phyloP scores from a whole-genome alignment of 1,284 basidiomycete genomes.

The Microbotryum intermedium region DNA sequence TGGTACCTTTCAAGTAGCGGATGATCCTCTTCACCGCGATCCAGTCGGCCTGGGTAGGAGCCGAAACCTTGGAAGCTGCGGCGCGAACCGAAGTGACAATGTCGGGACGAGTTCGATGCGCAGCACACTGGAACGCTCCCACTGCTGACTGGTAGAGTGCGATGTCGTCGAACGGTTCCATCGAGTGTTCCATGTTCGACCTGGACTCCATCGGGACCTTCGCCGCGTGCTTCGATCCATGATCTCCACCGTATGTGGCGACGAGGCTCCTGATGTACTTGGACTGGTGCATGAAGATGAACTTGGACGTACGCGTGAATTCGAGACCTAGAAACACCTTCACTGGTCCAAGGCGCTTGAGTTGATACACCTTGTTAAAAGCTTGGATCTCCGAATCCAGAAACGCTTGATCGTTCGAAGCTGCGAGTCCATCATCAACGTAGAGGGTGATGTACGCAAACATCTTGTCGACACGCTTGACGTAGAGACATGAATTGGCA shows the following conservation, averaged over 20 bases:
- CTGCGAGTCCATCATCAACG: slow-evolving; percentile 1
- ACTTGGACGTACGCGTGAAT: too few relatives aligned
- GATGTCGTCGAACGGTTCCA: too few relatives aligned
- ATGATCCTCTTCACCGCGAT: slow-evolving; percentile 2
- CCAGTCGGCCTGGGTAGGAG: background rate
- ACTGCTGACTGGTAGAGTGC: too few relatives aligned
- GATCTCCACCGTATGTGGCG: too few relatives aligned
- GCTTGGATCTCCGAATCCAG: background rate
- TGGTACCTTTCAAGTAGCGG: background rate
- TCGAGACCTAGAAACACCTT: too few relatives aligned
- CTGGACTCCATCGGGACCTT: too few relatives aligned
- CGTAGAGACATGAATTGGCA: background rate
- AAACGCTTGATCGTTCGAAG: background rate
- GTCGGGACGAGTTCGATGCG: too few relatives aligned
- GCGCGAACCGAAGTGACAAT: background rate
- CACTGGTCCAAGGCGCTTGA: too few relatives aligned
- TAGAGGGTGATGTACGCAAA: background rate
- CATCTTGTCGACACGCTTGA: background rate
- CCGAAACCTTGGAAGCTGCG: background rate
- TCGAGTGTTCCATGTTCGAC: too few relatives aligned
- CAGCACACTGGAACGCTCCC: too few relatives aligned
- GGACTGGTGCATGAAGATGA: slow-evolving; percentile 1
- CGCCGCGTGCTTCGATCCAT: too few relatives aligned
- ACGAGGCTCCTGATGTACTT: too few relatives aligned
- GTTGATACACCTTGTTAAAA: background rate